Base-by-base conservation (phyloP, 768 basidiomycete species). In the Podaxis sp. region DNA sequence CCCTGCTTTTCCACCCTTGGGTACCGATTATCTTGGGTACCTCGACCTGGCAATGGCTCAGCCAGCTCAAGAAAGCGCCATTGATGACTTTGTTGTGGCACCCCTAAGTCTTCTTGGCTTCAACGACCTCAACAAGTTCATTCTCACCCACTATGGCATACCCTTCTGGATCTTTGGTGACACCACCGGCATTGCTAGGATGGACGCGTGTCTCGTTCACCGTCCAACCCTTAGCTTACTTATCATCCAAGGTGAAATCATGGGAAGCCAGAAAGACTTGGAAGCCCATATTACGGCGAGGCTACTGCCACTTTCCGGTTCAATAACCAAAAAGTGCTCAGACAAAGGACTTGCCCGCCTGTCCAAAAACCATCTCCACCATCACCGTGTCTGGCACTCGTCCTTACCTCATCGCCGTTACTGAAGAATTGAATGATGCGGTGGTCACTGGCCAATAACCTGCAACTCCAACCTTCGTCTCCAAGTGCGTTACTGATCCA, bases 331-430 rank as follows among this genome's bases (percentile, higher is more conserved):
- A 36, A 69, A 62, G 51, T 70, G 71, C 29, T 9, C 8, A 33
- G 62, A 22, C 41, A 59, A 37, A 11, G 71, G 70, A 57, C 51
- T 58, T 29, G 22, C 55, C 37, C 17, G 38, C 40, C 69, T 74
- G 7, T 60, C 66, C n/a, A 33, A 55, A 46, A 75, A 71, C 65
- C 27, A 72, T 77, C 33, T 72, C 76, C 33, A 70, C 69, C 59
- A 74, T 79, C 65, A 70, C 66, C 25, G 74, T 79, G 74, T 37
- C 64, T 17, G 72, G 76, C 40, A 76, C 74, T 29, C 65, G 47
- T 17, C 77, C 76, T 33, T 77, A 76, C 63, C 63, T 74, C n/a
- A 66, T 77, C 29, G 70, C 71, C 4, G 71, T 78, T 61, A 78
- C 72, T 29, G 55, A 63, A 61, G 70, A 71, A 33, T 65, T 77